Evolutionary conservation across 2,329 filamentous ascomycete genomes (phyloP).

Genomic region (Ceratocystis papillata): DNA sequence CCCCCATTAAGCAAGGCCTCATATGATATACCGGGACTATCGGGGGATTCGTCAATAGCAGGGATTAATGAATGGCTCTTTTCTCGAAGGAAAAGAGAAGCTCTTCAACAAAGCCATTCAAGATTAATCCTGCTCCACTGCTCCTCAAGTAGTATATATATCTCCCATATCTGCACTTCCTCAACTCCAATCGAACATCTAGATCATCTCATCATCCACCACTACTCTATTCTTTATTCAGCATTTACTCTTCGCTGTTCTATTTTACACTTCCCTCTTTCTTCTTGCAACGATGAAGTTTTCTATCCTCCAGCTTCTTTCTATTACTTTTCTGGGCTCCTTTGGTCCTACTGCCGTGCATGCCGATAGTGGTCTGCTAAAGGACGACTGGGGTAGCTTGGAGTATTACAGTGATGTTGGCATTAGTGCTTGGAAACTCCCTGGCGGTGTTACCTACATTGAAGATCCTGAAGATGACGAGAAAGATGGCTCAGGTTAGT

Average conservation of each 20-base stretch:
- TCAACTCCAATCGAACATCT: background rate
- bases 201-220: background rate
- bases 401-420: background rate
- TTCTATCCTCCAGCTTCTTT: background rate
- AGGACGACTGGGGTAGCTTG: background rate
- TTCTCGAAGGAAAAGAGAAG: background rate
- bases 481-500: background rate
- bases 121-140: background rate
- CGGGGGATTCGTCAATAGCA: background rate
- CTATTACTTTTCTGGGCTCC: background rate
- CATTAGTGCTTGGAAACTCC: background rate
- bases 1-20: background rate
- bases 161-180: background rate
- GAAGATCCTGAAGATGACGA: rapidly evolving
- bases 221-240: background rate
- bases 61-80: background rate
- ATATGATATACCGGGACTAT: background rate
- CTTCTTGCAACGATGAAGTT: background rate
- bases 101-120: background rate
- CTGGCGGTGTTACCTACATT: background rate
- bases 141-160: background rate
- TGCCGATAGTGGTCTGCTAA: background rate
- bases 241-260: background rate
- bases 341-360: background rate
- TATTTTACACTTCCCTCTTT: background rate